Evolutionary conservation across 306 rosid genomes (phyloP), one percentile per base, ranked within the genome.

Genomic region (Trifolium fragiferum): DNA sequence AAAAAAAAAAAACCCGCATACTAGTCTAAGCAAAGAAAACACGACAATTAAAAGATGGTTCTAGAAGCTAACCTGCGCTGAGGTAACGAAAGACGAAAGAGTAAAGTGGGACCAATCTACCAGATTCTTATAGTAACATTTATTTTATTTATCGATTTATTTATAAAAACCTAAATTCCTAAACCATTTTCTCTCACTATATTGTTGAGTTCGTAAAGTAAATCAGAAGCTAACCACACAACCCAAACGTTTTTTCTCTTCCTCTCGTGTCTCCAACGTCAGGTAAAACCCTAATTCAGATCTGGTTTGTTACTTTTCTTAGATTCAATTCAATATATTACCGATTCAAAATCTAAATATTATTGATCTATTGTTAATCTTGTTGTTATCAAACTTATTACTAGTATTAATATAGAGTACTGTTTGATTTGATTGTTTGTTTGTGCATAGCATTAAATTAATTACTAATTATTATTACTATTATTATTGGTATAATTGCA

Each of bases 241-340:
- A 25, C 6, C 11, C 8, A 59, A 60, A 60, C 66, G 21, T 43
- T 60, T 32, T 14, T 27, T 6, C 19, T 59, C 41, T 60, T 20
- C 7, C 27, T 60, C 43, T 60, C 20, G 5, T 20, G n/a, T 60
- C 66, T 20, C 13, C 10, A 14, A 30, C 66, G 2, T 12, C 14
- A 32, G 66, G 66, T 60, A 60, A 30, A 60, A 60, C 66, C 66
- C 66, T 60, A 60, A 60, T 30, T n/a, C 66, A 60, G 66, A 60
- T 60, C 66, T 32, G 21, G 30, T 25, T 5, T 1, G 0, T 30
- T 14, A 1, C 14, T 59, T 60, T 11, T 14, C 20, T 30, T 60
- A 32, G 40, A 60, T 60, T 60, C 12, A 5, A 15, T 32, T 0
- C n/a, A n/a, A n/a, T n/a, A 8, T 60, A 30, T 30, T 60, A 8